phyloP scores from a whole-genome alignment of 1,284 basidiomycete species.

The Moesziomyces antarcticus region DNA sequence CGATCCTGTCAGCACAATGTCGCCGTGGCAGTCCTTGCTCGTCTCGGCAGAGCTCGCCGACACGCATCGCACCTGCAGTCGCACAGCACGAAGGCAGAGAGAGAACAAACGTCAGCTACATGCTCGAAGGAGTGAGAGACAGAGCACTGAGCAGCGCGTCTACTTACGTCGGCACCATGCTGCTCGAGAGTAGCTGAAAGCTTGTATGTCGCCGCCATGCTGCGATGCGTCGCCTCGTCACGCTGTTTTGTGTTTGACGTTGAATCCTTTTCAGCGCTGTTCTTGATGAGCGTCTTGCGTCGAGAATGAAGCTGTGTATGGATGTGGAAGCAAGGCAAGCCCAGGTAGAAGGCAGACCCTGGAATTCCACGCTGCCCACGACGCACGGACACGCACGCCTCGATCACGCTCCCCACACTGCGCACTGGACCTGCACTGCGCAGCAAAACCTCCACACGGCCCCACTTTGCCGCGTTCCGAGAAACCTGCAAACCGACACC shows the following conservation, averaged over 20 bases:
- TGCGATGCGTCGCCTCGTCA: not conserved
- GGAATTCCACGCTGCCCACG: constrained; percentile 1
- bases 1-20: constrained; percentile 56
- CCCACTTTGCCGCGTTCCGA: constrained; percentile 17
- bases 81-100: too few relatives aligned
- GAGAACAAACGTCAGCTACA: too few relatives aligned
- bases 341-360: not conserved
- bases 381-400: constrained; percentile 34
- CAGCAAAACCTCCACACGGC: constrained; percentile 27
- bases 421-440: too few relatives aligned
- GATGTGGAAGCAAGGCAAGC: constrained; percentile 1
- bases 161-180: constrained; percentile 56
- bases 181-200: constrained; percentile 54
- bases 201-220: constrained; percentile 36
- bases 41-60: constrained; percentile 29
- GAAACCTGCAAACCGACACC: not conserved
- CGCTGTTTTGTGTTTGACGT: not conserved
- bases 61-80: constrained; percentile 47
- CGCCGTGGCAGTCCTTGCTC: constrained; percentile 32
- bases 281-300: too few relatives aligned
- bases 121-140: too few relatives aligned
- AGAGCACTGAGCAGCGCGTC: too few relatives aligned
- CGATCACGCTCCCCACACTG: constrained; percentile 24
- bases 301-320: not conserved
- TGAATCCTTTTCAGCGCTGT: too few relatives aligned